These are phyloP conservation scores for Trichoderma asperelloides DNA, from an alignment of 495 filamentous ascomycete genomes.

Conservation along the genomic window DNA sequence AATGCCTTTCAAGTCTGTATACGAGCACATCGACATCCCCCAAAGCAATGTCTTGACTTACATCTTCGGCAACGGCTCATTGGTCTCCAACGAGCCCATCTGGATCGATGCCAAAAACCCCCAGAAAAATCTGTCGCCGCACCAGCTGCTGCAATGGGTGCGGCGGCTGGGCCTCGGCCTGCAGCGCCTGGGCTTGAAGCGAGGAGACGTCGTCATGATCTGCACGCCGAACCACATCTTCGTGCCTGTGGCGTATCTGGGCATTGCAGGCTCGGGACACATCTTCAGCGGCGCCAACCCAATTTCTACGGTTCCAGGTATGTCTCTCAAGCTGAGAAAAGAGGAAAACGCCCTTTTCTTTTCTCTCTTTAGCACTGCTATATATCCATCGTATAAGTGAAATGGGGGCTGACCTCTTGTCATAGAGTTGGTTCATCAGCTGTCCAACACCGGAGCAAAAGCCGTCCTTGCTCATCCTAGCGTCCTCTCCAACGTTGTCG, in stretches of 20 bases:
- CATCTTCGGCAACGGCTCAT: background rate
- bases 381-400: background rate
- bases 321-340: background rate
- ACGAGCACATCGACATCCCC: slow-evolving; percentile 45
- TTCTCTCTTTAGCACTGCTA: background rate
- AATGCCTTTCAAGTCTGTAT: slow-evolving; percentile 7
- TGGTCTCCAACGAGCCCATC: slow-evolving; percentile 46
- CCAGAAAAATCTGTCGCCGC: background rate
- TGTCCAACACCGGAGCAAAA: slow-evolving; percentile 57
- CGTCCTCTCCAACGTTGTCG: slow-evolving; percentile 51
- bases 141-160: slow-evolving; percentile 6
- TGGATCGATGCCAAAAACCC: slow-evolving; percentile 44
- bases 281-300: slow-evolving; percentile 77
- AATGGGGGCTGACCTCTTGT: background rate
- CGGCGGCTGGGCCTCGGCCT: slow-evolving; percentile 61
- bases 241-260: slow-evolving; percentile 64
- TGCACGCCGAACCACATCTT: slow-evolving; percentile 66
- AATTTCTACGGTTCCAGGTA: slow-evolving; percentile 51
- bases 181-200: slow-evolving; percentile 50
- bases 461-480: slow-evolving; percentile 51
- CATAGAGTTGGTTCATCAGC: slow-evolving; percentile 57
- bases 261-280: slow-evolving; percentile 67
- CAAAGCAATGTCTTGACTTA: slow-evolving; percentile 32
- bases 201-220: slow-evolving; percentile 64
- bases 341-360: background rate